Percentiles rank a stretch among this genome's conserved stretches.
Evolutionary conservation across 2,329 filamentous ascomycete species (phyloP).

Genomic region (Cladosporium phlei): DNA sequence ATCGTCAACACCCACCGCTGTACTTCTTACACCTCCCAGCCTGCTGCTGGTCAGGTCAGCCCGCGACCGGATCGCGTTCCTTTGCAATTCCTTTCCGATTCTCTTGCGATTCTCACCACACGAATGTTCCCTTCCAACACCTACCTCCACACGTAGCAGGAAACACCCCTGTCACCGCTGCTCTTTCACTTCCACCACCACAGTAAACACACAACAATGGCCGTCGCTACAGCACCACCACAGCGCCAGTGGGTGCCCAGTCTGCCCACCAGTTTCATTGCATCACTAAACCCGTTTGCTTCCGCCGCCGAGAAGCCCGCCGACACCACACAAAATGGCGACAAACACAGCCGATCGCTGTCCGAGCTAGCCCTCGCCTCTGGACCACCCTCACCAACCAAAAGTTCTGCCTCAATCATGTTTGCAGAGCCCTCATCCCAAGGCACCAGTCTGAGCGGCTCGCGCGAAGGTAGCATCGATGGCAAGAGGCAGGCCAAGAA

Average conservation of each 20-base stretch:
- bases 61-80: not conserved
- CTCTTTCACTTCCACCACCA: too few species aligned
- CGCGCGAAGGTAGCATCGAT: conserved; percentile 30
- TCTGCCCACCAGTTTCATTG: conserved; percentile 26
- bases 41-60: conserved; percentile 13
- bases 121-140: too few species aligned
- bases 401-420: conserved; percentile 27
- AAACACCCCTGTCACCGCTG: too few species aligned
- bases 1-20: too few species aligned
- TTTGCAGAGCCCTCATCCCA: conserved; percentile 31
- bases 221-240: conserved; percentile 15
- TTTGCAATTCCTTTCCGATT: not conserved
- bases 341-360: not conserved
- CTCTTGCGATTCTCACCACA: too few species aligned
- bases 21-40: conserved; percentile 8
- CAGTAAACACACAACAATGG: conserved; percentile 16
- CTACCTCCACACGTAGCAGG: too few species aligned
- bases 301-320: conserved; percentile 10
- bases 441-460: conserved; percentile 27
- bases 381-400: conserved; percentile 22
- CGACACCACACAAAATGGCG: not conserved
- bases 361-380: not conserved
- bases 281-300: conserved; percentile 27
- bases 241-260: conserved; percentile 25
- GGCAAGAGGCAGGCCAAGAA: conserved; percentile 24